Percentiles rank a stretch among this genome's conserved stretches.
phyloP scores from a whole-genome alignment of 1,284 basidiomycete genomes.

The Trichosporon sp. region DNA sequence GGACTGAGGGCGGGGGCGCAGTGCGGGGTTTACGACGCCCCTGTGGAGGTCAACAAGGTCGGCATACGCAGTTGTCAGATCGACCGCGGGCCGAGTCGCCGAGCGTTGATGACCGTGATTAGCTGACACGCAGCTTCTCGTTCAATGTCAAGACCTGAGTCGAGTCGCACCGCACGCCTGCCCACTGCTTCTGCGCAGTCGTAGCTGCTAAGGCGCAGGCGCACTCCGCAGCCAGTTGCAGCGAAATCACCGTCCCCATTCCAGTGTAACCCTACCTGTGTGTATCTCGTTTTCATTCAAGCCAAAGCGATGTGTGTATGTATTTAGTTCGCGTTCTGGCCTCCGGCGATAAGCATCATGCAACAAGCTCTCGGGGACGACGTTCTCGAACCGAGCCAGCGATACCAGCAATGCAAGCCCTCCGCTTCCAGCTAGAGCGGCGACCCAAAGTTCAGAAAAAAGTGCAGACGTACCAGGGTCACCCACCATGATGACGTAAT shows the following conservation, averaged over 20 bases:
- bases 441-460: neutral
- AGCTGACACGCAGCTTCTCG: neutral
- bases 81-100: neutral
- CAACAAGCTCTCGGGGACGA: neutral
- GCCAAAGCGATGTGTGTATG: neutral
- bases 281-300: neutral
- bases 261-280: neutral
- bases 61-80: neutral
- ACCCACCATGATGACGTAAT: neutral
- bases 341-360: neutral
- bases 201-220: neutral
- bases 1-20: neutral
- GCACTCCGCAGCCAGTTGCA: neutral
- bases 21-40: neutral
- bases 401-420: neutral
- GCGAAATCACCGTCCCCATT: neutral
- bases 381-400: neutral
- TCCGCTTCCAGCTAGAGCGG: neutral
- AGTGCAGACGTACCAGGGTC: neutral
- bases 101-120: neutral
- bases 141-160: slow-evolving; percentile 1
- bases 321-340: neutral
- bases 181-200: neutral
- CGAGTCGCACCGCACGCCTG: neutral
- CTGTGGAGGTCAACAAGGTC: neutral